A percentile compares a stretch with the other conserved stretches of the same genome.
These are phyloP conservation scores for Ambrosia hybrid DNA, from an alignment of 140 eudicot species.

Conservation along the genomic window DNA sequence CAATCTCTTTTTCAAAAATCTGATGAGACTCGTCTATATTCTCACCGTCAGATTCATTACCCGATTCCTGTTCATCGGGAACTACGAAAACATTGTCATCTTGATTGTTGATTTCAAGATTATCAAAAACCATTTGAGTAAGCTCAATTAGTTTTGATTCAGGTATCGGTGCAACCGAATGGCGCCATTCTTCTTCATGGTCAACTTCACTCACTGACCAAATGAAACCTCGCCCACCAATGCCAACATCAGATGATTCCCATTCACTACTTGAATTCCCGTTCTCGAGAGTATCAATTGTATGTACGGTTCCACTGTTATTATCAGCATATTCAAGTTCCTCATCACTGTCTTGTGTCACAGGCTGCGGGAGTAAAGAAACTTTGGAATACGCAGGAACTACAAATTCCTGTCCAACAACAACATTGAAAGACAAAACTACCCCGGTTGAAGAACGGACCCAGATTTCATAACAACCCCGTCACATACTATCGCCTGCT, in stretches of 20 bases:
- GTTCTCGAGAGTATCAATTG: slow-evolving; percentile 34
- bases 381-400: slow-evolving; percentile 95
- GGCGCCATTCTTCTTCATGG: slow-evolving; percentile 86
- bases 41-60: slow-evolving; percentile 57
- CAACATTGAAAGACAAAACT: slow-evolving; percentile 74
- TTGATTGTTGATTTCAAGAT: slow-evolving; percentile 41
- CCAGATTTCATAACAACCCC: slow-evolving; percentile 75
- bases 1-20: slow-evolving; percentile 83
- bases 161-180: slow-evolving; percentile 86
- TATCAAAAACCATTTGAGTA: slow-evolving; percentile 41
- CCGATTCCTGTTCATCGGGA: slow-evolving; percentile 61
- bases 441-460: slow-evolving; percentile 75
- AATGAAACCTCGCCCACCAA: slow-evolving; percentile 73
- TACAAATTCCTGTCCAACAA: slow-evolving; percentile 60
- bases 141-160: slow-evolving; percentile 62
- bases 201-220: slow-evolving; percentile 81
- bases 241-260: slow-evolving; percentile 64
- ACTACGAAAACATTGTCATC: slow-evolving; percentile 45
- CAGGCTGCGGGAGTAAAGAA: slow-evolving; percentile 76
- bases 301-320: slow-evolving; percentile 48
- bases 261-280: slow-evolving; percentile 40
- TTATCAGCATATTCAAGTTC: slow-evolving; percentile 93
- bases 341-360: slow-evolving; percentile 87
- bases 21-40: slow-evolving; percentile 46
- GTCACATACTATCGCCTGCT: slow-evolving; percentile 81